Conservation (phyloP, 2,329 filamentous ascomycete genomes). For the Colletotrichum kahawae region DNA sequence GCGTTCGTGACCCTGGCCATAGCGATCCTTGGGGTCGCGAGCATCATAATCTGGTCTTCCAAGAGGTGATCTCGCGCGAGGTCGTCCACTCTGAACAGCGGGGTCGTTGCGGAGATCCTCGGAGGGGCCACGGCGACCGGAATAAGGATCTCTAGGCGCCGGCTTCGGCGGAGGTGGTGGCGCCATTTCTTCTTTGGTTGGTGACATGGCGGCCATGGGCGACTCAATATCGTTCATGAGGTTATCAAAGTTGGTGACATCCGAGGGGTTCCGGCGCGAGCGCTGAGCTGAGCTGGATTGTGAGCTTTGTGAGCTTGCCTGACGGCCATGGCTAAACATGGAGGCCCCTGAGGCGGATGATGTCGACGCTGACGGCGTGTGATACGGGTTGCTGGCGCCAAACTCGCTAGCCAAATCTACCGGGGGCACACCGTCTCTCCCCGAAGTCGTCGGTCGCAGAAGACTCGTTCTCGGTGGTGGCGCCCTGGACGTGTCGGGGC, state of each 20-base stretch:
- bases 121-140: constrained; percentile 5
- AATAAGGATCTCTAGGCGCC: constrained; percentile 21
- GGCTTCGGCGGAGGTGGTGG: constrained; percentile 25
- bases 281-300: constrained; percentile 58
- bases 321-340: constrained; percentile 60
- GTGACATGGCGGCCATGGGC: constrained; percentile 48
- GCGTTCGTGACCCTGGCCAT: constrained; percentile 8
- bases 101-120: constrained; percentile 38
- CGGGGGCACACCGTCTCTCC: constrained; percentile 43
- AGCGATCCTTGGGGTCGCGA: constrained; percentile 18
- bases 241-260: constrained; percentile 52
- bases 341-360: constrained; percentile 73
- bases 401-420: constrained; percentile 66
- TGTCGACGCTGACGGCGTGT: constrained; percentile 66
- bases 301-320: constrained; percentile 66
- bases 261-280: constrained; percentile 42
- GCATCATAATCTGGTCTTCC: constrained; percentile 24
- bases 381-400: constrained; percentile 67
- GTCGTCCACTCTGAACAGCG: constrained; percentile 27
- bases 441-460: constrained; percentile 45
- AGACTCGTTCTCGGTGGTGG: constrained; percentile 59
- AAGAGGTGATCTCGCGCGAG: constrained; percentile 27
- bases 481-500: constrained; percentile 54
- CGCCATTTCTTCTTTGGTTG: constrained; percentile 31
- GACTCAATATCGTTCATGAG: constrained; percentile 62